Base-by-base conservation (phyloP, 331 rosid genomes). In the Arachis monticola region DNA sequence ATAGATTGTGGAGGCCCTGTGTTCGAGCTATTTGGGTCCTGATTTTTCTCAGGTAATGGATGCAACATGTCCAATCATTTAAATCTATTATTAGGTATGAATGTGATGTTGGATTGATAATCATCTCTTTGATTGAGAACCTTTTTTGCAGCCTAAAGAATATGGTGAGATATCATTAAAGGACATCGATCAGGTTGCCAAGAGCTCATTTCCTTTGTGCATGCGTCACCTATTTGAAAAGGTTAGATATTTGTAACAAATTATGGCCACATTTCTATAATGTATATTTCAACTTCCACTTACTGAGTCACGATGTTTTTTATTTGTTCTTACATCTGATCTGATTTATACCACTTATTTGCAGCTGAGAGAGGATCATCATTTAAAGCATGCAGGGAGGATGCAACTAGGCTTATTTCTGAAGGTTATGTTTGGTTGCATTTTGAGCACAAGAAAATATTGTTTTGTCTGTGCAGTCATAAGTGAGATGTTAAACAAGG, bases 361-460 rank as follows among this genome's bases (percentile, higher is more conserved):
- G 81, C 87, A 91, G 98, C 85, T 92, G 84, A 94, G 82, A 76
- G 99, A 94, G 80, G 99, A 92, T 78, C 97, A 92, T 88, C 97
- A 94, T 89, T 85, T 94, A 79, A 94, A 94, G 88, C 97, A 94
- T 75, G 97, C 97, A 68, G 99, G 97, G 77, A 87, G 97, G 85
- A 92, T 94, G 97, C 99, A 94, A 74, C 81, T 94, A 32, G 99
- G 99, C 68, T 97, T 94, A 77, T 94, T 94, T 86, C 97, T 92
- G 60, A 94, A 92, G 99, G 99, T 93, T 74, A 73, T 27, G 32
- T 73, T 70, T 73, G 57, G 42, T 44, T 52, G 46, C 55, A 55
- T 62, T 60, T 13, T 46, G 58, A 74, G 51, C 74, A 74, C 58
- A 74, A 63, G 51, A 60, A 77, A 38, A 35, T 59, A 47, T 71